Conservation (phyloP, 2,329 filamentous ascomycete species). For the Ophiosphaerella korrae region DNA sequence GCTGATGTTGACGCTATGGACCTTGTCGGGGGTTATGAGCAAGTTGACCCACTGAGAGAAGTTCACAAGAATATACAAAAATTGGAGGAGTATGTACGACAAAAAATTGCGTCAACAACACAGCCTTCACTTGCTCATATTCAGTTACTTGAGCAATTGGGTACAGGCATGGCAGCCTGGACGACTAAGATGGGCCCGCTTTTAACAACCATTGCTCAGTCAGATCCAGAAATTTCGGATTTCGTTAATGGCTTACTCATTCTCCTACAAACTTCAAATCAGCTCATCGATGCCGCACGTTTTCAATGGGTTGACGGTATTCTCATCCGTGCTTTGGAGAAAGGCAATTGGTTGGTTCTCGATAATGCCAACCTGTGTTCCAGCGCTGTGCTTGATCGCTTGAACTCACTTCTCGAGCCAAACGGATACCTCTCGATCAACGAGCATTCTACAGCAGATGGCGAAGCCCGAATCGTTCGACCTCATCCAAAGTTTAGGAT, state of each 20-base stretch:
- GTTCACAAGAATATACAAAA: slow-evolving; percentile 65
- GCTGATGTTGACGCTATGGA: slow-evolving; percentile 97
- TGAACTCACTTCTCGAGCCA: slow-evolving; percentile 93
- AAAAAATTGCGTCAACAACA: slow-evolving; percentile 19
- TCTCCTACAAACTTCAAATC: slow-evolving; percentile 59
- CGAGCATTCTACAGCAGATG: slow-evolving; percentile 84
- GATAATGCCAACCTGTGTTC: slow-evolving; percentile 98
- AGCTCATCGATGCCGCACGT: slow-evolving; percentile 69
- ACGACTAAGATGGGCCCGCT: slow-evolving; percentile 11
- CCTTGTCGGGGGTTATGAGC: slow-evolving; percentile 94
- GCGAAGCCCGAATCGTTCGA: slow-evolving; percentile 76
- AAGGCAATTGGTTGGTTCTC: slow-evolving; percentile 89
- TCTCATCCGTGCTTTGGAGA: slow-evolving; percentile 82
- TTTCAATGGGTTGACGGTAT: slow-evolving; percentile 98
- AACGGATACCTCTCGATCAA: slow-evolving; percentile 89
- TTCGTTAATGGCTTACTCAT: slow-evolving; percentile 57
- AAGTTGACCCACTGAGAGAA: slow-evolving; percentile 80
- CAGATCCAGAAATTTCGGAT: slow-evolving; percentile 16
- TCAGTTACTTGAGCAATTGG: slow-evolving; percentile 30
- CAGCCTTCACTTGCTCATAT: slow-evolving; percentile 11
- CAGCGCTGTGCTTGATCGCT: slow-evolving; percentile 87
- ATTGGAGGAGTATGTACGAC: slow-evolving; percentile 59
- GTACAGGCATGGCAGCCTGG: not conserved
- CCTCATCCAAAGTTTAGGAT: slow-evolving; percentile 89
- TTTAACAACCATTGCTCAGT: slow-evolving; percentile 16